Base-by-base conservation (phyloP, 371 early-diverging fungal species). In the Haplosporangium sp. region DNA sequence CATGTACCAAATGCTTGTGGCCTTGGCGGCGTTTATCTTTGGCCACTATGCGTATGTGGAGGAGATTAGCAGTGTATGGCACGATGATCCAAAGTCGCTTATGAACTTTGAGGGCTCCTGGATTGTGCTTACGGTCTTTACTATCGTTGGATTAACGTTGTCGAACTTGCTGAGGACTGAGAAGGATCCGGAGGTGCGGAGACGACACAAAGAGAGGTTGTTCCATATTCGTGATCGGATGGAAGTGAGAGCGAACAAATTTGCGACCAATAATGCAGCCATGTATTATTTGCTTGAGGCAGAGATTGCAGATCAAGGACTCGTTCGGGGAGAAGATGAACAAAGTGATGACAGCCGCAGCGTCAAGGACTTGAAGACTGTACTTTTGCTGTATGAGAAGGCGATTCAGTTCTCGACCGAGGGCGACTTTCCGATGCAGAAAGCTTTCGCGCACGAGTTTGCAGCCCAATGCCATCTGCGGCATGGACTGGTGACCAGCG, bases 81-180 rank as follows among this genome's bases (percentile, higher is more conserved):
- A 72, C 13, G 73, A 73, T 21, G 80, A 79, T 42, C 59, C 80
- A 1, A 69, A 65, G 38, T 79, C 80, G 9, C 58, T 73, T 43
- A 64, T 79, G 73, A 79, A 79, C 53, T 73, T 79, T 69, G 80
- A 79, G n/a, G 69, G 73, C 0, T 64, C 73, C 1, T 79, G 80
- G 80, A 64, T 79, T 10, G 47, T 69, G 6, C 73, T 73, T 23
- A 36, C 69, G 12, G 62, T 73, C 41, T 79, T 65, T 29, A 76
- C 72, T 0, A 67, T 66, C 6, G 63, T 79, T 13, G 73, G 69
- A 10, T 53, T 79, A 21, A 13, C 73, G 3, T 40, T 79, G 46
- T 68, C 45, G 12, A 79, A 53, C 21, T 37, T 79, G 50, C 43
- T 79, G 16, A 56, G 69, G n/a, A 73, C 69, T 12, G 80, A 79